These are phyloP conservation scores for Nidularia sp. DNA, from an alignment of 768 basidiomycete species.

Conservation along the genomic window DNA sequence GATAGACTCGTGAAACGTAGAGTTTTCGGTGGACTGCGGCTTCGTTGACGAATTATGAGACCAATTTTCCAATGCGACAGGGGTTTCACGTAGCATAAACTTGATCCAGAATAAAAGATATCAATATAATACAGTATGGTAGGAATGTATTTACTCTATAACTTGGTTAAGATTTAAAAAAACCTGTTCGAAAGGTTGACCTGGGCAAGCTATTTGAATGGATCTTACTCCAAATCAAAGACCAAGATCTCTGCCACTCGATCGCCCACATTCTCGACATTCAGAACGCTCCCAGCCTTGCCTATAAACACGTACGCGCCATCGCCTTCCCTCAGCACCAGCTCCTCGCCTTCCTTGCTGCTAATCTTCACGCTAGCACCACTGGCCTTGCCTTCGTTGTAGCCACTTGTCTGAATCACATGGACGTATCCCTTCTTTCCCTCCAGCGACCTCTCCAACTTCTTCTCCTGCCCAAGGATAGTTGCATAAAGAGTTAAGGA, in stretches of 20 bases:
- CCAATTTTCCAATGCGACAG: no score
- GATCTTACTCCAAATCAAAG: slow-evolving; percentile 64
- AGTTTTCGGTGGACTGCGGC: no score
- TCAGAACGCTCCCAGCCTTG: slow-evolving; percentile 31
- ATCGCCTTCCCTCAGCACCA: slow-evolving; percentile 80
- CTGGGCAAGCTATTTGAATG: no score
- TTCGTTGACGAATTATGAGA: no score
- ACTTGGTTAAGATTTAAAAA: no score
- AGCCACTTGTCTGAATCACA: slow-evolving; percentile 81
- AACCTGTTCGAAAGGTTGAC: no score
- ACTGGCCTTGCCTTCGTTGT: slow-evolving; percentile 50
- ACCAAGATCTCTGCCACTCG: slow-evolving; percentile 69
- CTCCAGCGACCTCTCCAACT: slow-evolving; percentile 48
- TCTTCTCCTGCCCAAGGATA: slow-evolving; percentile 54
- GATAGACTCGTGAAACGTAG: no score
- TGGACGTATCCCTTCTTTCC: slow-evolving; percentile 77
- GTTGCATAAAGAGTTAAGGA: slow-evolving; percentile 71
- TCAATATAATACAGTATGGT: no score
- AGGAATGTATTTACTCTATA: no score
- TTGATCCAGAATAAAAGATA: no score
- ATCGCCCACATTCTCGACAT: slow-evolving; percentile 63
- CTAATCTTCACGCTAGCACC: slow-evolving; percentile 58
- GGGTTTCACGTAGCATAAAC: no score
- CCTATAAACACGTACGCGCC: slow-evolving; percentile 69
- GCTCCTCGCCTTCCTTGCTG: slow-evolving; percentile 29